Conservation (phyloP, 495 filamentous ascomycete species). For the Neurospora cerealis region DNA sequence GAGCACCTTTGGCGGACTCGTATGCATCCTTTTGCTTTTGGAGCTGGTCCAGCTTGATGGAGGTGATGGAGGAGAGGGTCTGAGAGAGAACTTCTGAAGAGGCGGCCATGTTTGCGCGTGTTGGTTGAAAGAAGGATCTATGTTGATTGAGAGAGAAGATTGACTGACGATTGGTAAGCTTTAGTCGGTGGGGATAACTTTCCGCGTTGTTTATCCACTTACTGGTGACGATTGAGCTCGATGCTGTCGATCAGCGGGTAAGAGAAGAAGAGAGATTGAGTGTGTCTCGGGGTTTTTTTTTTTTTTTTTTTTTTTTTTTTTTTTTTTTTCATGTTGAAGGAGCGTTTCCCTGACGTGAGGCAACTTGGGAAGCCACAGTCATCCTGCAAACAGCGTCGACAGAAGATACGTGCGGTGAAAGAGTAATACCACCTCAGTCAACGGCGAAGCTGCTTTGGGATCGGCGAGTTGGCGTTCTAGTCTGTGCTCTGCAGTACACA, state of each 20-base stretch:
- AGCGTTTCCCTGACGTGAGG: background rate
- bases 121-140: background rate
- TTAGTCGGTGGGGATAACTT: background rate
- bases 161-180: background rate
- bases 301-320: no score
- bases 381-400: background rate
- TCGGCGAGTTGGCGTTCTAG: background rate
- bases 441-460: background rate
- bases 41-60: slow-evolving; percentile 53
- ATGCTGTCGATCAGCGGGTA: background rate
- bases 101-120: slow-evolving; percentile 13
- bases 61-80: slow-evolving; percentile 56
- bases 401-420: background rate
- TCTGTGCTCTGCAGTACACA: background rate
- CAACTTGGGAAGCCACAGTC: background rate
- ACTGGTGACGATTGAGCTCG: background rate
- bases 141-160: background rate
- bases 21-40: slow-evolving; percentile 47
- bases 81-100: slow-evolving; percentile 38
- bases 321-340: background rate
- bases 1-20: slow-evolving; percentile 25
- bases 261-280: background rate
- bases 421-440: background rate
- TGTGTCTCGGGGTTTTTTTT: no score
- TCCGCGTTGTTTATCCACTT: background rate